Conservation (phyloP, 2,329 filamentous ascomycete species). For the Fonsecaea pugnacius region DNA sequence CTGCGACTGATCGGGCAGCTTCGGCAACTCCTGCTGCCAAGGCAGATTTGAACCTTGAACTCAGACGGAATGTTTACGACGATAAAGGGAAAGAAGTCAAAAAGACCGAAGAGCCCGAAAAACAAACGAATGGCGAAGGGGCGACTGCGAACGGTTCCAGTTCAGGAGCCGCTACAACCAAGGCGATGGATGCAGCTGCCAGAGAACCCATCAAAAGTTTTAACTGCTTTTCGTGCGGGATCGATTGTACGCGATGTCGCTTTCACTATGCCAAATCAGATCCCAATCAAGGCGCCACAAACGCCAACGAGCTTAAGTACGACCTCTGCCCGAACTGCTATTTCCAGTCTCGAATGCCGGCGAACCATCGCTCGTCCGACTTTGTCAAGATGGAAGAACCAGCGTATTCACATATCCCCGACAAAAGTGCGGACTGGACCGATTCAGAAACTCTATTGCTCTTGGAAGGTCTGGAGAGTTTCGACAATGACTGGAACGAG, state of each 20-base stretch:
- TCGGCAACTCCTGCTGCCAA: conserved; percentile 70
- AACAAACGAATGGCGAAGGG: conserved; percentile 71
- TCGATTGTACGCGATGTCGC: conserved; percentile 78
- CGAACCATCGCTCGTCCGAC: conserved; percentile 75
- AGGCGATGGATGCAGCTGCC: conserved; percentile 63
- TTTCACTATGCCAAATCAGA: conserved; percentile 71
- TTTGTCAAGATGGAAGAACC: conserved; percentile 90
- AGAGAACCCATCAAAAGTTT: conserved; percentile 69
- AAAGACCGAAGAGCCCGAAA: conserved; percentile 71
- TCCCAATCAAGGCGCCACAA: conserved; percentile 61
- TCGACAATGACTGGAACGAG: conserved; percentile 93
- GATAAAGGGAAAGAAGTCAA: conserved; percentile 80
- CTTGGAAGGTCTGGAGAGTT: conserved; percentile 86
- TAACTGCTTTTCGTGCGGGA: conserved; percentile 88
- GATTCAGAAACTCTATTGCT: conserved; percentile 88
- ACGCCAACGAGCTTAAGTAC: conserved; percentile 67
- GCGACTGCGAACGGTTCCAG: conserved; percentile 67
- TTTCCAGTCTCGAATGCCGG: conserved; percentile 79
- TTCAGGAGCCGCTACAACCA: conserved; percentile 64
- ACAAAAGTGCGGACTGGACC: conserved; percentile 86
- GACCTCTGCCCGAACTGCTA: conserved; percentile 93
- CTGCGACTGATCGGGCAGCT: conserved; percentile 73
- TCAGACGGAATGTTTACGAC: conserved; percentile 95
- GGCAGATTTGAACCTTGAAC: conserved; percentile 84
- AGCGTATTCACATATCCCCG: conserved; percentile 75